A percentile compares a stretch with the other conserved stretches of the same genome.
phyloP scores from a whole-genome alignment of 495 filamentous ascomycete species.

The Daldinia childiae region DNA sequence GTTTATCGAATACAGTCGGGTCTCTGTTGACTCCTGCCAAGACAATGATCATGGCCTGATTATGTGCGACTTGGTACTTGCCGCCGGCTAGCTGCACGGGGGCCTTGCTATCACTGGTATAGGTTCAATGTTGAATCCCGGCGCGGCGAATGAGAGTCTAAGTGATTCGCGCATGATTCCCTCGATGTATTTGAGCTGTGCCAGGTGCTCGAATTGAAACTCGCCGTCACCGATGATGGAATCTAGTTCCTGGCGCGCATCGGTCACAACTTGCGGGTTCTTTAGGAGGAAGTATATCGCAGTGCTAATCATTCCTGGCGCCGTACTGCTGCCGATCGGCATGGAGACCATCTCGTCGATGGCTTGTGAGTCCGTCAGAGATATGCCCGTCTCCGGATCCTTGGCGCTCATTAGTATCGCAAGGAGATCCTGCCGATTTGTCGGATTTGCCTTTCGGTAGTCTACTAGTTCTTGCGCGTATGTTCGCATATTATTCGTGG shows the following conservation, averaged over 20 bases:
- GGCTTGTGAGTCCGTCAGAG: conserved; percentile 66
- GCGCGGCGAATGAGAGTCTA: conserved; percentile 70
- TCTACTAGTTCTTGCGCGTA: conserved; percentile 67
- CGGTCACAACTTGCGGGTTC: conserved; percentile 66
- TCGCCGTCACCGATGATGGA: conserved; percentile 63
- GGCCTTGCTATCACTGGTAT: conserved; percentile 57
- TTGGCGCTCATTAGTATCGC: conserved; percentile 70
- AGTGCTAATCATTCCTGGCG: conserved; percentile 62
- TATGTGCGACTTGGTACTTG: conserved; percentile 70
- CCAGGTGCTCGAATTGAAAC: conserved; percentile 64
- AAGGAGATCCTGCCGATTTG: conserved; percentile 72
- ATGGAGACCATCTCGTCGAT: conserved; percentile 74
- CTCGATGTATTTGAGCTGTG: conserved; percentile 69
- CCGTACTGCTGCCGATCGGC: conserved; percentile 58
- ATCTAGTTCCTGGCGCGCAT: conserved; percentile 74
- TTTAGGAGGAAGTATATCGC: conserved; percentile 68
- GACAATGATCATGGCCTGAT: conserved; percentile 69
- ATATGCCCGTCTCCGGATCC: conserved; percentile 71
- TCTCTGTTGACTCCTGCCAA: conserved; percentile 71
- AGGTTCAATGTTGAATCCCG: conserved; percentile 71
- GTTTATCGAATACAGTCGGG: conserved; percentile 70
- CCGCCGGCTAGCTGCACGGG: conserved; percentile 63
- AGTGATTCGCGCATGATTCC: conserved; percentile 72
- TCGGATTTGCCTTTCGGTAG: conserved; percentile 64
- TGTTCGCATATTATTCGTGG: conserved; percentile 62